phyloP scores from a whole-genome alignment of 2,329 filamentous ascomycete species.

The Trichophyton rubrum region DNA sequence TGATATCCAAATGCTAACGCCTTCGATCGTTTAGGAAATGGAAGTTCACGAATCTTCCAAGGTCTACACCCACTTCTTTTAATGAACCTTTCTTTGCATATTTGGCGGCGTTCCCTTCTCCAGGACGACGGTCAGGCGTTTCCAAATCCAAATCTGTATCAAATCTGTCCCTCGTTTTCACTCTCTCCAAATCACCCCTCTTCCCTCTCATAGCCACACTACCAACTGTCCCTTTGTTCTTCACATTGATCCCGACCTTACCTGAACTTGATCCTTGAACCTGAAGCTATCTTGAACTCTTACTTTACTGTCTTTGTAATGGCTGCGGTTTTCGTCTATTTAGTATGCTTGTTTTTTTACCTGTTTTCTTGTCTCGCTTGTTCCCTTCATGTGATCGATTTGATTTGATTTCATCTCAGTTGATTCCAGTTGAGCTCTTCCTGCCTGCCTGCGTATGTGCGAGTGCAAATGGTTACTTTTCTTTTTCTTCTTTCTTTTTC shows the following conservation, averaged over 20 bases:
- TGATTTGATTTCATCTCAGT: background rate
- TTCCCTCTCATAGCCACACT: background rate
- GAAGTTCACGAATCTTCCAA: conserved; percentile 98
- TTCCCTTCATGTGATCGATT: background rate
- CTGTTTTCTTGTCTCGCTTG: background rate
- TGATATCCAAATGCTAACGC: conserved; percentile 10
- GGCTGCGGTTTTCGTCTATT: background rate
- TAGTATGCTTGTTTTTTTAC: background rate
- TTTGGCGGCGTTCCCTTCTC: conserved; percentile 10
- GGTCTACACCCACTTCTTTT: conserved; percentile 99
- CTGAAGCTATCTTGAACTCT: background rate
- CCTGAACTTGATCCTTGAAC: too few relatives aligned
- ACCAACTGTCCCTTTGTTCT: conserved; percentile 4
- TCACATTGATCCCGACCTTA: background rate
- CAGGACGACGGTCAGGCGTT: conserved; percentile 6
- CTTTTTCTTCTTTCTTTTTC: background rate
- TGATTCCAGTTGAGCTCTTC: background rate
- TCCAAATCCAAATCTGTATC: conserved; percentile 1
- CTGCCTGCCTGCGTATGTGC: too few relatives aligned
- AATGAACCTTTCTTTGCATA: conserved; percentile 30
- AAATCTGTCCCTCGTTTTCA: conserved; percentile 7
- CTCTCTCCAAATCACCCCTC: conserved; percentile 4
- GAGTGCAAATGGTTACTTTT: background rate
- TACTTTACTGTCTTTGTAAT: background rate
- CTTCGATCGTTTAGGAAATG: conserved; percentile 61